These are phyloP conservation scores for Podospora pseudopauciseta DNA, from an alignment of 495 filamentous ascomycete species.

Conservation along the genomic window DNA sequence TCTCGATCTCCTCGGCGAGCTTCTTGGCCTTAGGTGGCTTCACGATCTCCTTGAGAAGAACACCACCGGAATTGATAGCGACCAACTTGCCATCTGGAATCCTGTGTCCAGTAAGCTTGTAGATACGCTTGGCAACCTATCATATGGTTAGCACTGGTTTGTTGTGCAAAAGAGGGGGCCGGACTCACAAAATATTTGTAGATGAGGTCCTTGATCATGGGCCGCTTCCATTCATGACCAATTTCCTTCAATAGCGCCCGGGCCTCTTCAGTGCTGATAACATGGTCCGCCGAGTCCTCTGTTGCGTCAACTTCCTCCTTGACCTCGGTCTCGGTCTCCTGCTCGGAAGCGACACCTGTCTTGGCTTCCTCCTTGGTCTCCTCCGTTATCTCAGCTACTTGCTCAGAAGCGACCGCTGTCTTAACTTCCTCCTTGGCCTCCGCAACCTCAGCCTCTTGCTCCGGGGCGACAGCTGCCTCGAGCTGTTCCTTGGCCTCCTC, in stretches of 20 bases:
- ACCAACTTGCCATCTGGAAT: slow-evolving; percentile 65
- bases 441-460: no score
- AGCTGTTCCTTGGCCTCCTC: no score
- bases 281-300: slow-evolving; percentile 5
- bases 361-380: not conserved
- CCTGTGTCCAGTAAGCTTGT: slow-evolving; percentile 70
- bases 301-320: slow-evolving; percentile 12
- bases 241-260: slow-evolving; percentile 32
- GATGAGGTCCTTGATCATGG: slow-evolving; percentile 53
- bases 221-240: slow-evolving; percentile 49
- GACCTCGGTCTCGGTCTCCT: not conserved
- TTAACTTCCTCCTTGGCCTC: not conserved
- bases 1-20: slow-evolving; percentile 44
- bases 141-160: not conserved
- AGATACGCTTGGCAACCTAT: slow-evolving; percentile 71
- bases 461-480: no score
- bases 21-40: slow-evolving; percentile 58
- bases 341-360: not conserved
- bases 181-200: slow-evolving; percentile 65
- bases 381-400: not conserved
- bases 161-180: not conserved
- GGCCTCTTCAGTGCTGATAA: slow-evolving; percentile 28
- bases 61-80: slow-evolving; percentile 48
- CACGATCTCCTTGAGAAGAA: slow-evolving; percentile 53
- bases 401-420: not conserved